Evolutionary conservation across 768 basidiomycete genomes (phyloP).

Genomic region (Gloeopeniophorella convolvens): DNA sequence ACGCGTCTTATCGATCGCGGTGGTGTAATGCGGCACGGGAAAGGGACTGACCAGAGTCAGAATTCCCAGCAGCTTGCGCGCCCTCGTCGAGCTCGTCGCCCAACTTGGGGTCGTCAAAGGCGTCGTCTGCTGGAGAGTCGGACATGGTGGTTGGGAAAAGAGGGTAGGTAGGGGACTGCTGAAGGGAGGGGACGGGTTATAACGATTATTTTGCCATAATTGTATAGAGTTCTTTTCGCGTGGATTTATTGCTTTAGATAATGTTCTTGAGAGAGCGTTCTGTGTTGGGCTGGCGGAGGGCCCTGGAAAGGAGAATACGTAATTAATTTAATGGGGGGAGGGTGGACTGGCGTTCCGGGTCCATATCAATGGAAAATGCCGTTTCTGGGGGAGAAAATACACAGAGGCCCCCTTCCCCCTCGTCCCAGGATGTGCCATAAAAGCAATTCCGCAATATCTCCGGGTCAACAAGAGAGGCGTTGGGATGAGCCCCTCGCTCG

Average conservation of each 20-base stretch:
- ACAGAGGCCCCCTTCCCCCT: constrained; percentile 12
- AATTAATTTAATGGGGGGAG: constrained; percentile 22
- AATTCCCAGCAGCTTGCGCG: constrained; percentile 35
- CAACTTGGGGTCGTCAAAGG: constrained; percentile 46
- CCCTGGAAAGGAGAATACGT: constrained; percentile 24
- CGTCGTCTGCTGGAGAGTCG: constrained; percentile 51
- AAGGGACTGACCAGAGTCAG: constrained; percentile 26
- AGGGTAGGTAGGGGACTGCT: constrained; percentile 31
- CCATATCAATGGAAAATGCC: constrained; percentile 23
- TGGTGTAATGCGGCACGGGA: background rate
- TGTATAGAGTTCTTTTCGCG: constrained; percentile 63
- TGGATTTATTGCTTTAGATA: constrained; percentile 43
- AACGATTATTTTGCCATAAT: constrained; percentile 36
- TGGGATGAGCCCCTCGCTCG: background rate
- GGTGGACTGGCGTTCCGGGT: constrained; percentile 5
- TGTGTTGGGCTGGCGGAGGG: constrained; percentile 20
- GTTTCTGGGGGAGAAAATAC: constrained; percentile 17
- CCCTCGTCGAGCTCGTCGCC: constrained; percentile 54
- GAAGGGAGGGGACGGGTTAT: constrained; percentile 54
- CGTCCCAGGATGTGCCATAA: constrained; percentile 16
- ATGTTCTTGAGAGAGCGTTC: constrained; percentile 25
- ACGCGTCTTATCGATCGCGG: constrained; percentile 23
- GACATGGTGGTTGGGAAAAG: constrained; percentile 43
- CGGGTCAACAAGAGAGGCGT: constrained; percentile 1
- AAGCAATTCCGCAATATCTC: constrained; percentile 18